Conservation (phyloP, 2,329 filamentous ascomycete genomes). For the Dendrostoma leiphaemia region DNA sequence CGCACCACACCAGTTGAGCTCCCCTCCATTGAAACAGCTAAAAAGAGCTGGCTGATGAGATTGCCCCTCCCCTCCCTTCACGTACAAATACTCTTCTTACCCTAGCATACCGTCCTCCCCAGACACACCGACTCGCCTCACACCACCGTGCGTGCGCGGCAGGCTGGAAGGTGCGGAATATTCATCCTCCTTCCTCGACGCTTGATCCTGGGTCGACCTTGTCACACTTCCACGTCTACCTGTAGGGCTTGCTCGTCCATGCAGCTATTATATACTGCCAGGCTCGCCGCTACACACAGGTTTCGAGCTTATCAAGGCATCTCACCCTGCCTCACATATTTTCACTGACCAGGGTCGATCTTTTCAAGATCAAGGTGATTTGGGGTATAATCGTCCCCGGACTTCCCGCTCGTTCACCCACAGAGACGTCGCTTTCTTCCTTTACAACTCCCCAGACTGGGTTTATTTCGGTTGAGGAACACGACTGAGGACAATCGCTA, state of each 20-base stretch:
- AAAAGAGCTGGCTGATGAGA: conserved; percentile 8
- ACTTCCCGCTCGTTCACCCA: neutral
- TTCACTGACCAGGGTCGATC: neutral
- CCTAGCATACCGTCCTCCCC: neutral
- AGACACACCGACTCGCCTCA: conserved; percentile 10
- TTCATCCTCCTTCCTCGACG: neutral
- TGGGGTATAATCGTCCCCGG: neutral
- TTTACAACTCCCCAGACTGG: too few relatives aligned
- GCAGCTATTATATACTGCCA: conserved; percentile 7
- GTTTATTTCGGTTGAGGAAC: too few relatives aligned
- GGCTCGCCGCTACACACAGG: neutral
- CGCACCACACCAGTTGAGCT: conserved; percentile 3
- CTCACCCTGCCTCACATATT: neutral
- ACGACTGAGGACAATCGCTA: neutral
- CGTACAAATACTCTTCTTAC: conserved; percentile 7
- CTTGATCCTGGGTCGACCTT: conserved; percentile 5
- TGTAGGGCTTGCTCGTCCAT: conserved; percentile 1
- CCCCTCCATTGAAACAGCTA: conserved; percentile 17
- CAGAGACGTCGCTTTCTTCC: too few relatives aligned
- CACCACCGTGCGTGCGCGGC: conserved; percentile 9
- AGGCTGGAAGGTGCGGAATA: conserved; percentile 3
- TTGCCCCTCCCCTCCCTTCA: conserved; percentile 8
- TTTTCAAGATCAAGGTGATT: neutral
- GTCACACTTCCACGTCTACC: neutral
- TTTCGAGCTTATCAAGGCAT: neutral